Conservation (phyloP, 2,329 filamentous ascomycete genomes). For the Neonectria magnoliae region DNA sequence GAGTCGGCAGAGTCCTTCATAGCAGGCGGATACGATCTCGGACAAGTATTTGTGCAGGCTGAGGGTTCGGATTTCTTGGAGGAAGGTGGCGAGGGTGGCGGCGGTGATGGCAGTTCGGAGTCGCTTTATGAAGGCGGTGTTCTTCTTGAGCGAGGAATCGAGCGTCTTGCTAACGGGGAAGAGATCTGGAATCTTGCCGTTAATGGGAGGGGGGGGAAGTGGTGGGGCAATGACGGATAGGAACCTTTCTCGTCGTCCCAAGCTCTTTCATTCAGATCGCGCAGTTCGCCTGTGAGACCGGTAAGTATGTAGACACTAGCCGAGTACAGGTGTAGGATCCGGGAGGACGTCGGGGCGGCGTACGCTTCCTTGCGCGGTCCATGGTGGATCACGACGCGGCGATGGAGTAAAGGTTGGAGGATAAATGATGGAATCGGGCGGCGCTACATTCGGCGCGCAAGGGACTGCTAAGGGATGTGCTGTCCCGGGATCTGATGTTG, state of each 20-base stretch:
- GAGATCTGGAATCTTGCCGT: conserved; percentile 65
- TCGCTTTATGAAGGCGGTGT: conserved; percentile 97
- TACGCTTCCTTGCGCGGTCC: conserved; percentile 74
- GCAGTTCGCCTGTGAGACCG: conserved; percentile 77
- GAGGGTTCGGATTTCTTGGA: conserved; percentile 88
- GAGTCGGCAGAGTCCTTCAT: conserved; percentile 90
- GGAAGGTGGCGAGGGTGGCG: conserved; percentile 81
- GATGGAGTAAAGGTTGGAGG: conserved; percentile 40
- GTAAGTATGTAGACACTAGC: conserved; percentile 26
- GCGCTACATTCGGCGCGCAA: conserved; percentile 59
- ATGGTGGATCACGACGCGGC: conserved; percentile 56
- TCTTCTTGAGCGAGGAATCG: conserved; percentile 97
- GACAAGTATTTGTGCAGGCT: conserved; percentile 97
- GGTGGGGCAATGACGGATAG: conserved; percentile 31
- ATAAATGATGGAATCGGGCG: conserved; percentile 37
- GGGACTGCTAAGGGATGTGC: conserved; percentile 55
- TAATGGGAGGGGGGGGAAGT: conserved; percentile 29
- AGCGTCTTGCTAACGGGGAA: conserved; percentile 81
- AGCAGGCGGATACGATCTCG: conserved; percentile 95
- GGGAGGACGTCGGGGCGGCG: conserved; percentile 38
- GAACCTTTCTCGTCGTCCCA: conserved; percentile 91
- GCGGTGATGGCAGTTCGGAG: conserved; percentile 88
- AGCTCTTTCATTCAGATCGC: conserved; percentile 84
- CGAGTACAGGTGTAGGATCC: background rate
- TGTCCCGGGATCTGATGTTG: conserved; percentile 49